Conservation (phyloP, 2,329 filamentous ascomycete species). For the Aspergillus sp. region DNA sequence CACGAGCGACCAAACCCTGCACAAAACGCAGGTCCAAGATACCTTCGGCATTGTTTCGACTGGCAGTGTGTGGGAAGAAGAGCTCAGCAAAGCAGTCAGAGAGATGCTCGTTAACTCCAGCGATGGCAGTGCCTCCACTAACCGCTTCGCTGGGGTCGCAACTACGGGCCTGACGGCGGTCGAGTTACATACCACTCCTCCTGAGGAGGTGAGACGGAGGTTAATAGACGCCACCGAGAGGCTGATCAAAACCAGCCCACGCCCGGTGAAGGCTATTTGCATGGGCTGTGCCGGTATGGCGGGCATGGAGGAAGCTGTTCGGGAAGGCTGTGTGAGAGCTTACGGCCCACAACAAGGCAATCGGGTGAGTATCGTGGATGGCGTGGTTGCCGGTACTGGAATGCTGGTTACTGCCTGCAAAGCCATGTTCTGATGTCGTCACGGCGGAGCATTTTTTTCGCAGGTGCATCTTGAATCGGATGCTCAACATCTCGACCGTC, state of each 20-base stretch:
- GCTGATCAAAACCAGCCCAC: conserved; percentile 52
- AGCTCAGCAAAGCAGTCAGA: conserved; percentile 65
- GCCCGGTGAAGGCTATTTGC: conserved; percentile 65
- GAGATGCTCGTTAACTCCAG: conserved; percentile 57
- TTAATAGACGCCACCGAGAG: conserved; percentile 68
- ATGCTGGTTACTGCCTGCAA: conserved; percentile 36
- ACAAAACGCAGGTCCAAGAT: conserved; percentile 39
- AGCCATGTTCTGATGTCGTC: conserved; percentile 27
- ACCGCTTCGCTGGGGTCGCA: conserved; percentile 73
- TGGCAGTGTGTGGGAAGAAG: conserved; percentile 75
- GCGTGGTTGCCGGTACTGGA: conserved; percentile 44
- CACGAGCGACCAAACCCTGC: conserved; percentile 18
- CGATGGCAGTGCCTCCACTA: conserved; percentile 28
- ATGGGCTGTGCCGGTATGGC: conserved; percentile 92
- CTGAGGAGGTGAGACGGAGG: conserved; percentile 61
- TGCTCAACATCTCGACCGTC: too few relatives aligned
- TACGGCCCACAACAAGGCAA: conserved; percentile 59
- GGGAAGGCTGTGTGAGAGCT: conserved; percentile 63
- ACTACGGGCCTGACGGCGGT: conserved; percentile 77
- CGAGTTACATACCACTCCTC: conserved; percentile 70
- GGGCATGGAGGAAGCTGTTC: conserved; percentile 74
- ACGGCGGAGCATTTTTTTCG: neutral
- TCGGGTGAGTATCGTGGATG: conserved; percentile 71
- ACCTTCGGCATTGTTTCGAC: conserved; percentile 86
- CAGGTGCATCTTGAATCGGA: too few relatives aligned